Conservation (phyloP, 345 rosid species). For the Pugionium cornutum region DNA sequence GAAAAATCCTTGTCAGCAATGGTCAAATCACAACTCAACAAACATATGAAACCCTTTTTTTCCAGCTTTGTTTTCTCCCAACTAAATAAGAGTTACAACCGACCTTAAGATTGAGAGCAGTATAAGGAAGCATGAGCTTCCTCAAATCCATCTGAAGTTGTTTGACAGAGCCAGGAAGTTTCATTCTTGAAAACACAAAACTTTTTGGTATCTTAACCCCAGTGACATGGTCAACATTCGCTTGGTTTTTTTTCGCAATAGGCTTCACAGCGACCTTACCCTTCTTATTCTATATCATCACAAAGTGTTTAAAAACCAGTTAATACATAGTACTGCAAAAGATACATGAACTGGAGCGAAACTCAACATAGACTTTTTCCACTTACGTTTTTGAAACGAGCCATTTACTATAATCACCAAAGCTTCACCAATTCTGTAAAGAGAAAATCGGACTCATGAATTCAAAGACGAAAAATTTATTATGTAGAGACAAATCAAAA, state of each 20-base stretch:
- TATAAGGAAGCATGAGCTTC: conserved; percentile 88
- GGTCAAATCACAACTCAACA: conserved; percentile 3
- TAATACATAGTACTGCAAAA: not conserved
- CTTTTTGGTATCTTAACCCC: conserved; percentile 89
- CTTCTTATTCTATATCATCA: conserved; percentile 47
- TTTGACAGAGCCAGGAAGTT: conserved; percentile 72
- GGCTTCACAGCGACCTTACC: conserved; percentile 66
- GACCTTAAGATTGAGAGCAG: conserved; percentile 90
- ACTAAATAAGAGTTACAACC: not conserved
- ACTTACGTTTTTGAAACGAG: conserved; percentile 52
- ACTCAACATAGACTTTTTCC: not conserved
- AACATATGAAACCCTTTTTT: conserved; percentile 5
- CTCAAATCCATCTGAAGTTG: conserved; percentile 89
- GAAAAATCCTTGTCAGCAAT: no score
- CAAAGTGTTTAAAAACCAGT: conserved; percentile 8
- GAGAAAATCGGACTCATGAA: conserved; percentile 1
- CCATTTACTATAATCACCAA: conserved; percentile 39
- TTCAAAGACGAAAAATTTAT: conserved; percentile 12
- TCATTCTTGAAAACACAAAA: conserved; percentile 86
- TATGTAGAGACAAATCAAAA: not conserved
- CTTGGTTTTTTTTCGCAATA: conserved; percentile 49
- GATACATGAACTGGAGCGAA: not conserved
- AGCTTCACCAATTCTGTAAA: conserved; percentile 27
- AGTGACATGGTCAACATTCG: conserved; percentile 67
- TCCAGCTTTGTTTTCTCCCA: not conserved